Evolutionary conservation across 208 protist genomes (phyloP), one percentile per base, ranked within the genome.

Genomic region (Wallacemonas sp.): DNA sequence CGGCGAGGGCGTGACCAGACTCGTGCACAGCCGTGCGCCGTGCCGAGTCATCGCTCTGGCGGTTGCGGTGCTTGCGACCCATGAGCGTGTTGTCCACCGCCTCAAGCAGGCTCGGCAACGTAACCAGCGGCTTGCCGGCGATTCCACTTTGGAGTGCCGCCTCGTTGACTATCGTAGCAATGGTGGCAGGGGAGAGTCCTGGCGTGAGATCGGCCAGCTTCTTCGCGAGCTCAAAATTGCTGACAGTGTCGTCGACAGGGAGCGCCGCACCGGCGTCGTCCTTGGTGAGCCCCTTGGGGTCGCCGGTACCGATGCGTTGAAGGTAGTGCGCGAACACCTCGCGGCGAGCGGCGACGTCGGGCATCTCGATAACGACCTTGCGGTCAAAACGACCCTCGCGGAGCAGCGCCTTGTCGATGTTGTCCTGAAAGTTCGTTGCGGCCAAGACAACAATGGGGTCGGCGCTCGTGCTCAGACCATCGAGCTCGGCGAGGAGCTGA

Each of bases 111-210:
- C 65, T 71, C 17, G 83, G 76, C 44, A 92, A 76, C 41, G 80
- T 74, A 45, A 91, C 83, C 17, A 89, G 75, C 46, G 83, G 82
- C 45, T 97, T 84, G 1, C 86, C 93, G 0, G 79, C 80, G 55
- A 95, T 91, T 46, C 83, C 86, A 44, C 83, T 84, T 67, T 91
- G 82, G 59, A 97, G 76, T 30, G 97, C 97, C 21, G 96, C 97
- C 78, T 99, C 97, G 71, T 99, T 99, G 54, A 95, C 90, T 13
- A 99, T 88, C 32, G 98, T 99, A 26, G 96, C 89, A 62, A 99
- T 97, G 45, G 98, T 97, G 19, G 97, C 98, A 34, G 97, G 92
- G 13, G 89, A 92, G 21, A 97, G 66, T 12, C 92, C 92, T 3
- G 92, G 89, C 17, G 96, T 98, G 1, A 96, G 75, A 41, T 88